phyloP scores from a whole-genome alignment of 1,139 yeast genomes.

The Geotrichum australiense region DNA sequence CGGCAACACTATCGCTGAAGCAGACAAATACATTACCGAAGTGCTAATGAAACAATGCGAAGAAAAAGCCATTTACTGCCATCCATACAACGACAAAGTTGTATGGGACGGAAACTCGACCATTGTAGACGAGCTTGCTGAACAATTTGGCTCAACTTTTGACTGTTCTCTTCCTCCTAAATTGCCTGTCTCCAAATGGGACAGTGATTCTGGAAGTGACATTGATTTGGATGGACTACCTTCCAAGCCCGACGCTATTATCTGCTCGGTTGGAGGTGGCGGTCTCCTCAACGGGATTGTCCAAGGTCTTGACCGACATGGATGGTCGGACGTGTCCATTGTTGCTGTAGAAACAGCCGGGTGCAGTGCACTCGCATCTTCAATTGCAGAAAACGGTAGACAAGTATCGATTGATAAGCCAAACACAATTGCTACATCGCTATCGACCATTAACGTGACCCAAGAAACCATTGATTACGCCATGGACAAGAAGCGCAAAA shows the following conservation, averaged over 20 bases:
- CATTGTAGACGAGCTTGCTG: slow-evolving; percentile 50
- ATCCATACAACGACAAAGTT: slow-evolving; percentile 59
- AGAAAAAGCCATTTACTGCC: slow-evolving; percentile 47
- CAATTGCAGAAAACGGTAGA: slow-evolving; percentile 38
- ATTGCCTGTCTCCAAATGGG: neutral
- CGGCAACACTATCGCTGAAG: slow-evolving; percentile 58
- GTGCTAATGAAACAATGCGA: slow-evolving; percentile 30
- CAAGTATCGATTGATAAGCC: slow-evolving; percentile 41
- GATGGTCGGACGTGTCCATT: slow-evolving; percentile 41
- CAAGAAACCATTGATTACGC: slow-evolving; percentile 44
- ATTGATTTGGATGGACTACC: neutral
- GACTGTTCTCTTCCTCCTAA: too few species aligned
- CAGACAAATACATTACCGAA: slow-evolving; percentile 47
- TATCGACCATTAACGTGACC: slow-evolving; percentile 56
- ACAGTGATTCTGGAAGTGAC: slow-evolving; percentile 5
- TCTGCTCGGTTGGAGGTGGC: slow-evolving; percentile 73
- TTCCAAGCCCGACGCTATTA: slow-evolving; percentile 47
- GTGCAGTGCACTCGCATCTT: slow-evolving; percentile 49
- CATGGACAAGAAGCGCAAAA: slow-evolving; percentile 24
- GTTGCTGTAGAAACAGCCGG: slow-evolving; percentile 62
- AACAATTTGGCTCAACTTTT: slow-evolving; percentile 33
- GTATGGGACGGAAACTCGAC: slow-evolving; percentile 68
- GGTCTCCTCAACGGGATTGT: slow-evolving; percentile 63
- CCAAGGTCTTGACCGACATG: slow-evolving; percentile 45
- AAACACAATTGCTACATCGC: slow-evolving; percentile 53